Conservation (phyloP, 352 stramenopile genomes). For the Pelagophyceae sp. region DNA sequence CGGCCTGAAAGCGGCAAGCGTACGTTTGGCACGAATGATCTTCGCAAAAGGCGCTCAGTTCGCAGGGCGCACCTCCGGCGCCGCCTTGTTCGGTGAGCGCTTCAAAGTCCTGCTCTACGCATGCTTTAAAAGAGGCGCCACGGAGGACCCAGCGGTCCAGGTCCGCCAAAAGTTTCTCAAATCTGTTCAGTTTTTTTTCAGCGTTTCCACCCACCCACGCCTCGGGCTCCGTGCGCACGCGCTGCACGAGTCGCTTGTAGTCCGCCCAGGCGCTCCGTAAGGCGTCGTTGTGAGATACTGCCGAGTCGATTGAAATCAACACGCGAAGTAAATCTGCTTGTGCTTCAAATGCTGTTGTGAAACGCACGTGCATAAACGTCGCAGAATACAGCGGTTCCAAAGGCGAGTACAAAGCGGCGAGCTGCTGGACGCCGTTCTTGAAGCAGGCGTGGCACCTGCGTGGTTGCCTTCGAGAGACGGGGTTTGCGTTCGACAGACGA, state of each 20-base stretch:
- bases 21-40: too few relatives aligned
- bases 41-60: too few relatives aligned
- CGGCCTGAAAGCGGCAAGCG: slow-evolving; percentile 28
- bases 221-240: slow-evolving; percentile 62
- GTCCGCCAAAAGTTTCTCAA: slow-evolving; percentile 68
- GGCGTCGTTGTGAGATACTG: slow-evolving; percentile 70
- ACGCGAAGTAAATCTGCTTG: slow-evolving; percentile 63
- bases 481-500: neutral
- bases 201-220: slow-evolving; percentile 43
- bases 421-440: slow-evolving; percentile 77
- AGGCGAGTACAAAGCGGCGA: slow-evolving; percentile 68
- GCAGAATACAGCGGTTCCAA: slow-evolving; percentile 74
- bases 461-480: neutral
- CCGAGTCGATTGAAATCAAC: slow-evolving; percentile 74
- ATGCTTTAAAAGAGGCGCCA: slow-evolving; percentile 62
- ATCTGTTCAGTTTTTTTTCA: slow-evolving; percentile 68
- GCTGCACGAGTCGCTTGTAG: slow-evolving; percentile 81
- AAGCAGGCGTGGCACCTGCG: slow-evolving; percentile 52
- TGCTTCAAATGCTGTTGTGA: slow-evolving; percentile 64
- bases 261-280: slow-evolving; percentile 72
- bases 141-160: slow-evolving; percentile 70
- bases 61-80: too few relatives aligned
- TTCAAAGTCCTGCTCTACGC: slow-evolving; percentile 76
- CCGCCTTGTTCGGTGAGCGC: slow-evolving; percentile 50
- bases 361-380: slow-evolving; percentile 69